Evolutionary conservation across 163 green algal species (phyloP), one percentile per base, ranked within the genome.

Genomic region (Prototheca cutis): DNA sequence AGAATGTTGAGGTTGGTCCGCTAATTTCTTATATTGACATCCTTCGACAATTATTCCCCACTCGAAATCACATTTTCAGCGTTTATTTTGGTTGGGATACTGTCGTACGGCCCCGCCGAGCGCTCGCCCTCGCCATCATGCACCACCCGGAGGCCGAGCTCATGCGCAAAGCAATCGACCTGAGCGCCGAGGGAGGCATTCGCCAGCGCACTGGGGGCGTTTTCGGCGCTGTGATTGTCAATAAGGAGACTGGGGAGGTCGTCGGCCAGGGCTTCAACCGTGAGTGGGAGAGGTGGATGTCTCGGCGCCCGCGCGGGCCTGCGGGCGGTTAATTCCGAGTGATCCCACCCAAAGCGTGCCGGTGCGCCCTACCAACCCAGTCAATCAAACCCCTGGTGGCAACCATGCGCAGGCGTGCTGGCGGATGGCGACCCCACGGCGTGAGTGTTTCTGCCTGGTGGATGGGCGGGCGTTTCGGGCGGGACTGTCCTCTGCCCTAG

Each of bases 201-300:
- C 6, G 25, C 6, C 18, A 51, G 42, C 10, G 42, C 6, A 51
- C 42, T 8, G 42, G 42, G 6, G 42, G 42, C 10, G 42, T 51
- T 34, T 70, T 70, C 42, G 63, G 63, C 6, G 63, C 63, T 8
- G 40, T 65, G 6, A n/a, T 70, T 23, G 63, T 65, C 15, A 24
- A 51, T 30, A 49, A 40, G n/a, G 29, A 47, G 29, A 63, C 33
- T 15, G 48, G 48, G 3, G 21, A 36, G 6, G 51, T 70, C 29
- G 29, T 70, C 13, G 63, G 63, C 18, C 55, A 70, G 31, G 63
- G 63, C 17, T 63, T 53, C 40, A 70, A 70, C 40, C 42, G 42
- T 51, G 42, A 51, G 42, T 51, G 42, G 13, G 42, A 8, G 6
- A 8, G 42, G 42, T 17, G 17, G 17, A 21, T 45, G 36, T 8